A percentile compares a stretch with the other conserved stretches of the same genome.
phyloP scores from a whole-genome alignment of 1,284 basidiomycete genomes.

The Microbotryum silenes-acaulis region DNA sequence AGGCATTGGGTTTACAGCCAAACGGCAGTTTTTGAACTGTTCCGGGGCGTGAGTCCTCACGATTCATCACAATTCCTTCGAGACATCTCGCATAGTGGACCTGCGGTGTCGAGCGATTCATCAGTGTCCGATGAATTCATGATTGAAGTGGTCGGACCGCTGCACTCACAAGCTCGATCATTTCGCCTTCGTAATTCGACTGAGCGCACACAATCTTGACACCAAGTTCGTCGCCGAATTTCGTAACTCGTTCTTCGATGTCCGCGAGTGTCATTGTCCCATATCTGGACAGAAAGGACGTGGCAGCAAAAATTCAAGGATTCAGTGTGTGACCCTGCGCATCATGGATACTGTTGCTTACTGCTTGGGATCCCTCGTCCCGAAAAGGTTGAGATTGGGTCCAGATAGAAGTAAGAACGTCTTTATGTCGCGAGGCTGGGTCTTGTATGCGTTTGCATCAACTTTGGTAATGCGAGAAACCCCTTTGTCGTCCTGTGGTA shows the following conservation, averaged over 20 bases:
- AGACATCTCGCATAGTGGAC: slow-evolving; percentile 30
- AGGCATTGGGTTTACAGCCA: too few species aligned
- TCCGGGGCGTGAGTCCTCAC: slow-evolving; percentile 3
- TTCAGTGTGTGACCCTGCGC: too few species aligned
- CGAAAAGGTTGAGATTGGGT: slow-evolving; percentile 34
- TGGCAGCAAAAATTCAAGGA: neutral
- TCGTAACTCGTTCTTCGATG: slow-evolving; percentile 31
- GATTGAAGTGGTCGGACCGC: neutral
- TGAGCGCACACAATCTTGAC: slow-evolving; percentile 34
- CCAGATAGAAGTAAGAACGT: slow-evolving; percentile 32
- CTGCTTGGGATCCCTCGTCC: slow-evolving; percentile 31
- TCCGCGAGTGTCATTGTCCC: slow-evolving; percentile 32
- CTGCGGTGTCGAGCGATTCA: neutral
- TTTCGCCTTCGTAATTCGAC: slow-evolving; percentile 35
- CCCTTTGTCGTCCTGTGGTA: slow-evolving; percentile 17
- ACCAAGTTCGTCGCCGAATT: slow-evolving; percentile 29
- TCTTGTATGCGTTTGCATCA: slow-evolving; percentile 28
- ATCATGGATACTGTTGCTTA: neutral
- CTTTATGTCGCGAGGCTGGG: slow-evolving; percentile 18
- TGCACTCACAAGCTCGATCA: slow-evolving; percentile 20
- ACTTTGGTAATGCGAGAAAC: slow-evolving; percentile 30
- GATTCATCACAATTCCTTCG: slow-evolving; percentile 34
- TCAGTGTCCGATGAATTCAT: neutral
- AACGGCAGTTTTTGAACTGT: too few species aligned
- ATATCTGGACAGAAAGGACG: slow-evolving; percentile 12